Evolutionary conservation across 148 eudicot species (phyloP), one percentile per base, ranked within the genome.

Genomic region (Rhododendron vialii): DNA sequence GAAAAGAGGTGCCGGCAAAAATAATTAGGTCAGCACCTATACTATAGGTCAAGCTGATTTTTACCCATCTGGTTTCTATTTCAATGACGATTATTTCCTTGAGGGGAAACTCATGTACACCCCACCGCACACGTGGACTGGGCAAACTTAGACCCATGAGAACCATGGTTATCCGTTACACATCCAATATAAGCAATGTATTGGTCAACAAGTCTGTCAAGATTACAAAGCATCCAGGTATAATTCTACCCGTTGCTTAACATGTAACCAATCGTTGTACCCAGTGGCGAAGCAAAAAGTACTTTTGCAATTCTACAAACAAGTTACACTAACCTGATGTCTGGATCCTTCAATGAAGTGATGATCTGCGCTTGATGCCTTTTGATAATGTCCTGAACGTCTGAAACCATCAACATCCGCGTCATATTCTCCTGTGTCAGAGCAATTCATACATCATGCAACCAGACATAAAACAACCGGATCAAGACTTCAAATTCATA

Each of bases 341-440:
- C 99, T 86, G 99, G 98, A 92, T 97, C 99, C 92, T 97, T 97
- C 85, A 97, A 86, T 45, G 98, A 97, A 81, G 98, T 97, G 82
- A 97, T 94, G 83, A 97, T 97, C 91, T 97, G 99, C 43, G 98
- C 96, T 92, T 97, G 99, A 89, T 97, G 99, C 82, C 96, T 93
- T 90, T 97, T 95, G 47, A 97, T 95, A 48, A 94, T 94, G 82
- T 97, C 98, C 79, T 97, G 99, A 83, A 97, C 98, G 84, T 97
- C 99, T 83, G 99, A 93, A 84, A 97, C 98, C 99, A 97, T 97
- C 93, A 97, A 92, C 98, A 97, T 97, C 80, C 99, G 92, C 51
- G 99, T 92, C 99, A 97, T 97, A 90, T 97, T 97, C 89, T 97
- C 99, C 99, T 97, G 93, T 90, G 89, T 78, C 84, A 90, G 67